Base-by-base conservation (phyloP, 352 stramenopile genomes). In the Aphanomyces euteiches region DNA sequence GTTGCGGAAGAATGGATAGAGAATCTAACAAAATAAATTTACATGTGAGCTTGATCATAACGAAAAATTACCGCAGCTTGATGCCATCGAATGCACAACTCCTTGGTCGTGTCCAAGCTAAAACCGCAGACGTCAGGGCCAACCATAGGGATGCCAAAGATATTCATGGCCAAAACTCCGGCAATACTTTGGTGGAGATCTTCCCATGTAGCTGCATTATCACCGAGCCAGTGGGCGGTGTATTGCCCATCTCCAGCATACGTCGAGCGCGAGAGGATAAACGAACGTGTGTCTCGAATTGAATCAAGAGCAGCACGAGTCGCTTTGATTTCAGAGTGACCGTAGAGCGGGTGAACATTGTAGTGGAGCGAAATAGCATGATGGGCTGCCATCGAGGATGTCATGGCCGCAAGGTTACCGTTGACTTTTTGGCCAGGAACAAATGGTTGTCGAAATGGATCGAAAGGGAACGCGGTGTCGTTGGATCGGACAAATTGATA, bases 321-420 rank as follows among this genome's bases (percentile, higher is more conserved):
- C 19, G 74, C 68, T 36, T 78, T 80, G 28, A 81, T 73, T 50
- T 95, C 81, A 0, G 77, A 77, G 41, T 90, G 81, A 0, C 89
- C 88, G 56, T 96, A 96, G 0, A 96, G 43, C 17, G 85, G 93
- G 67, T 96, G 89, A 0, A 95, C 48, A 57, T 96, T 93, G 75
- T 96, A 96, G 65, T 96, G 83, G 17, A 93, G 77, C 7, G 86
- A 90, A 1, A 60, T 77, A 69, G 83, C 59, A 38, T 95, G 87
- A 0, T 90, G 74, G 15, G 81, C 73, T 12, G 82, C 85, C 78
- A 95, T 89, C 0, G 88, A 82, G 21, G 95, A 73, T 1, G 89
- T 96, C 39, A 73, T 87, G 7, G 82, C 79, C 72, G 93, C 91
- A 59, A 94, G 41, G 67, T 94, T 94, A 0, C 86, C 86, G 36